phyloP scores from a whole-genome alignment of 2,329 filamentous ascomycete species.

The Cladosporium sp. region DNA sequence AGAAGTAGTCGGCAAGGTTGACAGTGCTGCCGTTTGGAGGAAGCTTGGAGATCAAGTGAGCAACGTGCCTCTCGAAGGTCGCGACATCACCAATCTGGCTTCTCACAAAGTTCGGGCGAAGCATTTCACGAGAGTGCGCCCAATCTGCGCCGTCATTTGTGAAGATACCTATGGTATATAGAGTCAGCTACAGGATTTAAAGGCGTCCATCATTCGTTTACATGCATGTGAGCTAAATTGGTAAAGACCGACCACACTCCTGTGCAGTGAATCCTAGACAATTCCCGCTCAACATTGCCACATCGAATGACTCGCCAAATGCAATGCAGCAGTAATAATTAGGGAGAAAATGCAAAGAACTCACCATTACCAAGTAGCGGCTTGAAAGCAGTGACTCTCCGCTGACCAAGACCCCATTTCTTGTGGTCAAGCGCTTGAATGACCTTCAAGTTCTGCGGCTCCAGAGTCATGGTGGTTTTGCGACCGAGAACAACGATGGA shows the following conservation, averaged over 20 bases:
- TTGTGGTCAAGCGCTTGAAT: conserved; percentile 49
- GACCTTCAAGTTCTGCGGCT: conserved; percentile 51
- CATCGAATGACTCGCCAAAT: not conserved
- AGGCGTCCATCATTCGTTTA: not conserved
- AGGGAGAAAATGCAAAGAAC: not conserved
- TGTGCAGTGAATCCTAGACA: not conserved
- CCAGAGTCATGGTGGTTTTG: conserved; percentile 42
- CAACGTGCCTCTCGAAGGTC: conserved; percentile 62
- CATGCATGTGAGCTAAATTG: no score
- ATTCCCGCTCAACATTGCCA: not conserved
- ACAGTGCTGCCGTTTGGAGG: conserved; percentile 53
- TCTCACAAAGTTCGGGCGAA: conserved; percentile 56
- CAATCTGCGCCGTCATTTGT: conserved; percentile 46
- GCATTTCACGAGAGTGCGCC: conserved; percentile 44
- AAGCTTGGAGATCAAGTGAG: conserved; percentile 59
- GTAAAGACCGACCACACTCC: no score
- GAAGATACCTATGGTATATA: conserved; percentile 37
- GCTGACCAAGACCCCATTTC: conserved; percentile 45
- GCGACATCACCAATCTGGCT: conserved; percentile 55
- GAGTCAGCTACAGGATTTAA: not conserved
- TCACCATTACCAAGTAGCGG: conserved; percentile 47
- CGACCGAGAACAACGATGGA: conserved; percentile 39
- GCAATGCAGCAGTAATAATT: not conserved
- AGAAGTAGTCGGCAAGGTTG: conserved; percentile 64
- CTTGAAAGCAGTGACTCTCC: conserved; percentile 38